Base-by-base conservation (phyloP, 257 asterid genomes). In the Lycium barbarum region DNA sequence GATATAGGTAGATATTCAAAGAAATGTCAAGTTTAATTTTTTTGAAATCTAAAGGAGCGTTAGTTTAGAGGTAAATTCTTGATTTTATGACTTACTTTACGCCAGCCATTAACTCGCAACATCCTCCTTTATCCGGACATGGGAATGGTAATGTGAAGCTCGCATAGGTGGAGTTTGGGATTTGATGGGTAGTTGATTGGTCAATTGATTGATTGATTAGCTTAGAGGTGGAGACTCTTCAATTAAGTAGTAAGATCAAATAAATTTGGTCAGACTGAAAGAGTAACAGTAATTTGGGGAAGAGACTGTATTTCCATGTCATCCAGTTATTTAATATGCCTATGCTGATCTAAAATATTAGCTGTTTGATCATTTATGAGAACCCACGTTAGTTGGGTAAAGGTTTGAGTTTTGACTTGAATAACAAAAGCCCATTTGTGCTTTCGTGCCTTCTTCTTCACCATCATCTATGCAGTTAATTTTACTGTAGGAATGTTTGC, bases 181-280 rank as follows among this genome's bases (percentile, higher is more conserved):
- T 74, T 68, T 40, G 79, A 18, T 3, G n/a, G 11, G 3, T 51
- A 7, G 14, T 49, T 14, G 40, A 51, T 76, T 3, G 14, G 59
- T 45, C 74, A 6, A 14, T 35, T 73, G 58, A 47, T 45, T 45
- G 58, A 47, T 47, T 47, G 81, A 20, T 35, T 66, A 66, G 22
- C 20, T 47, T 74, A 74, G 58, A 45, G 59, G 59, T 11, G 80
- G n/a, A 20, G 40, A 12, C 59, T 73, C 80, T n/a, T 47, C 80
- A n/a, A 51, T 49, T 12, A 9, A 22, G 61, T 22, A 76, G 62
- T 22, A 76, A 1, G 62, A 76, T 51, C 45, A 22, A 76, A 2
- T 49, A 76, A 76, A 76, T 49, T 13, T 76, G 45, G 81, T 20
- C 43, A 14, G 4, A 13, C 22, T 2, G 1, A 49, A 74, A 74